Evolutionary conservation across 495 filamentous ascomycete genomes (phyloP).

Genomic region (Daldinia loculata): DNA sequence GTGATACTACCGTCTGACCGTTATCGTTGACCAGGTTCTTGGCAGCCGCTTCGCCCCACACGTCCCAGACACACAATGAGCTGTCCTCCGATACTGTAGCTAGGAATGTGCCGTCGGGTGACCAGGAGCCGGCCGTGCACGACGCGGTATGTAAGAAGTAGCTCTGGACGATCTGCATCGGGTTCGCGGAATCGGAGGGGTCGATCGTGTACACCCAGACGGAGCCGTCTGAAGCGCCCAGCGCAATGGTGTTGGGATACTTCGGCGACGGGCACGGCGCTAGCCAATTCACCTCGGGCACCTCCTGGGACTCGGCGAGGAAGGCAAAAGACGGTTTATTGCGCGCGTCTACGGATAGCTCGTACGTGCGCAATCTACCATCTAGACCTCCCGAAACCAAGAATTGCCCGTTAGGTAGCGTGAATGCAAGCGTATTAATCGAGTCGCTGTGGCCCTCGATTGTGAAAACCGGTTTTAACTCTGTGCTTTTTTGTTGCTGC

Average conservation of each 20-base stretch:
- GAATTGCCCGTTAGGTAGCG: slow-evolving; percentile 81
- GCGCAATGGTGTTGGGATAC: slow-evolving; percentile 82
- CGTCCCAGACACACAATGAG: slow-evolving; percentile 91
- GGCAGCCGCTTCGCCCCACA: slow-evolving; percentile 82
- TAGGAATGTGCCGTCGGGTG: slow-evolving; percentile 84
- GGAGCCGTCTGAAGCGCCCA: slow-evolving; percentile 91
- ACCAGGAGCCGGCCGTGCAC: slow-evolving; percentile 92
- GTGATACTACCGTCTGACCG: slow-evolving; percentile 77
- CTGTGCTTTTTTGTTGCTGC: slow-evolving; percentile 54
- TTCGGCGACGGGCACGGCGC: slow-evolving; percentile 72
- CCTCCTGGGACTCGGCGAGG: slow-evolving; percentile 78
- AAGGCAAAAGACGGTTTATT: slow-evolving; percentile 64
- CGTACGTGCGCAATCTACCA: slow-evolving; percentile 70
- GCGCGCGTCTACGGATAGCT: slow-evolving; percentile 36
- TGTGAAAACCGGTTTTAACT: slow-evolving; percentile 69
- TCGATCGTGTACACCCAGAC: slow-evolving; percentile 95
- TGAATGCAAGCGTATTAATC: slow-evolving; percentile 86
- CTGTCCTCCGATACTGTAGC: slow-evolving; percentile 91
- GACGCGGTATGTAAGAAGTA: slow-evolving; percentile 89
- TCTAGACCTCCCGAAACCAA: slow-evolving; percentile 88
- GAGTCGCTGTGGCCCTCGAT: slow-evolving; percentile 90
- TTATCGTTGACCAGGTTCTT: slow-evolving; percentile 73
- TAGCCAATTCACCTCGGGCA: slow-evolving; percentile 95
- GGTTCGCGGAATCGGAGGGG: slow-evolving; percentile 59
- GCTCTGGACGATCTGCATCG: slow-evolving; percentile 82